Percentiles rank a stretch among this genome's conserved stretches.
Evolutionary conservation across 768 basidiomycete species (phyloP).

Genomic region (Boletus subcaerulescens): DNA sequence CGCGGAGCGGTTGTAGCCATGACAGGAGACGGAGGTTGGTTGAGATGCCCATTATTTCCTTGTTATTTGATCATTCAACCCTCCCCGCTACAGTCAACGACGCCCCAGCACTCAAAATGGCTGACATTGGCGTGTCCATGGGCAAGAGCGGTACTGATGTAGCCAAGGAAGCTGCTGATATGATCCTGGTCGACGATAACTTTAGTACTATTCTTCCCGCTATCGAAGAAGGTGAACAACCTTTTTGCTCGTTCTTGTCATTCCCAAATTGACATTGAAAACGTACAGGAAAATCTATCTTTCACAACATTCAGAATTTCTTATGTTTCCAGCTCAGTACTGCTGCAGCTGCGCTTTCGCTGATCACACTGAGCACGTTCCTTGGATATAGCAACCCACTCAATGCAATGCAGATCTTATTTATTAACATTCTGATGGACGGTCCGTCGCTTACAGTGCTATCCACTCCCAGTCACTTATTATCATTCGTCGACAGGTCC

Average conservation of each 20-base stretch:
- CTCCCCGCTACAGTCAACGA: conserved; percentile 67
- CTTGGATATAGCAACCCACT: conserved; percentile 88
- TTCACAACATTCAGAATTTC: conserved; percentile 99
- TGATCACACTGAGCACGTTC: conserved; percentile 92
- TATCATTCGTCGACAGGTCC: conserved; percentile 53
- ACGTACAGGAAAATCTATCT: conserved; percentile 84
- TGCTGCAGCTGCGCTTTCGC: conserved; percentile 91
- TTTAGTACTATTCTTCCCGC: conserved; percentile 93
- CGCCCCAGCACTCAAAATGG: conserved; percentile 95
- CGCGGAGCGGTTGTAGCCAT: conserved; percentile 91
- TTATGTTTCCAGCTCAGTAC: conserved; percentile 95
- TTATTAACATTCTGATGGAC: conserved; percentile 99
- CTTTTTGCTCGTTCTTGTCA: neutral
- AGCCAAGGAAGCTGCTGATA: conserved; percentile 96
- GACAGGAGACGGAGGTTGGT: conserved; percentile 93
- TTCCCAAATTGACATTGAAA: neutral
- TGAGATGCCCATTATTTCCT: conserved; percentile 28
- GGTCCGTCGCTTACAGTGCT: conserved; percentile 43
- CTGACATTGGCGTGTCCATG: conserved; percentile 97
- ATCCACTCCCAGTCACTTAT: neutral
- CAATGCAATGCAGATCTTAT: conserved; percentile 99
- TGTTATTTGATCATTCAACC: neutral
- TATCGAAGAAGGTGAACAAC: conserved; percentile 76
- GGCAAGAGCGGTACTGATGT: conserved; percentile 98
- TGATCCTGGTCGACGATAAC: conserved; percentile 96